phyloP scores from a whole-genome alignment of 192 early-diverging fungal species.

The Coemansia furcata region DNA sequence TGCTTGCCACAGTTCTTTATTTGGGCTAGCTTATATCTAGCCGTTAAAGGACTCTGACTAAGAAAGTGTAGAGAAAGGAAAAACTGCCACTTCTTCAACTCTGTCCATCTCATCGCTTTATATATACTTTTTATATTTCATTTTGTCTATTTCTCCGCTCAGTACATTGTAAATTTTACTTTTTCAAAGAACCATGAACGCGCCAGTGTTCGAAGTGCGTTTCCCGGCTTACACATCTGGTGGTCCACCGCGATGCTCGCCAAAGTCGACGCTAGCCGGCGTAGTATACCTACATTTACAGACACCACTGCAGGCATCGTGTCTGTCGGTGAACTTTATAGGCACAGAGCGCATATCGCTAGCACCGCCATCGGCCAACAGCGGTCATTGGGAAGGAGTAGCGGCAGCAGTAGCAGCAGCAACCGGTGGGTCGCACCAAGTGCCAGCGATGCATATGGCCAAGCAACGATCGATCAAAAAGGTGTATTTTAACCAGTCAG shows the following conservation, averaged over 20 bases:
- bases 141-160: neutral
- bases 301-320: conserved; percentile 16
- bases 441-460: conserved; percentile 3
- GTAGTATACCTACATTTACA: conserved; percentile 36
- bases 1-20: neutral
- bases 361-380: conserved; percentile 40
- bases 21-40: conserved; percentile 1
- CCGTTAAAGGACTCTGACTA: neutral
- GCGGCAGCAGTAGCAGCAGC: neutral
- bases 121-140: neutral
- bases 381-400: neutral
- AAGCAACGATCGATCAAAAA: conserved; percentile 28
- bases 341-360: conserved; percentile 38
- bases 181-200: conserved; percentile 5
- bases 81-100: neutral
- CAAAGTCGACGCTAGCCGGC: conserved; percentile 41
- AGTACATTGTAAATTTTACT: neutral
- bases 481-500: conserved; percentile 42
- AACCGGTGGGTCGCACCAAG: neutral
- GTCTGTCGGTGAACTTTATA: conserved; percentile 28
- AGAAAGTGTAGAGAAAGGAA: neutral
- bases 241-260: conserved; percentile 32
- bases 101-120: neutral
- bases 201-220: conserved; percentile 36
- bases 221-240: conserved; percentile 50